Percentiles rank a stretch among this genome's conserved stretches.
Evolutionary conservation across 176 grass and related monocot species (phyloP).

Genomic region (Tuctoria greenei): DNA sequence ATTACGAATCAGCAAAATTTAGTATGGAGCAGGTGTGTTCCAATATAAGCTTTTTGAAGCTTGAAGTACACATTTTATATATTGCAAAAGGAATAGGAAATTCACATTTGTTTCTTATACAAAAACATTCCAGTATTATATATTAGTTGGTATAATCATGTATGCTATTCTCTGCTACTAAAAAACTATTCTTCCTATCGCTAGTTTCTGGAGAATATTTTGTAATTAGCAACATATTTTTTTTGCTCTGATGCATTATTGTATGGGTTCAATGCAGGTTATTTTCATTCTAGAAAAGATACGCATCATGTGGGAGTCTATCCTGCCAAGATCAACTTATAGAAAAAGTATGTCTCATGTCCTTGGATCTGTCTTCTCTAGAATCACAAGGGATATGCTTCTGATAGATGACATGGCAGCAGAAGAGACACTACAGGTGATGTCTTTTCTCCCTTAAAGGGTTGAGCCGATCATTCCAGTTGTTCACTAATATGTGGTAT

Average conservation of each 20-base stretch:
- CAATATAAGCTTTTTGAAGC: slow-evolving; percentile 5
- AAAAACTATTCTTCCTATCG: neutral
- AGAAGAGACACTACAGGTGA: slow-evolving; percentile 91
- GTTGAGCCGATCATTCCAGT: slow-evolving; percentile 22
- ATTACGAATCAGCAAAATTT: slow-evolving; percentile 80
- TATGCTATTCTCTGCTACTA: neutral
- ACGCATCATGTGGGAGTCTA: slow-evolving; percentile 86
- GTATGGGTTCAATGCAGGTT: slow-evolving; percentile 44
- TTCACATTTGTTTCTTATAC: neutral
- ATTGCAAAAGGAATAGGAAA: neutral
- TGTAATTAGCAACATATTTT: neutral
- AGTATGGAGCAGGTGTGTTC: slow-evolving; percentile 90
- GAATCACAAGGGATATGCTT: slow-evolving; percentile 89
- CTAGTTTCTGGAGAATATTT: neutral
- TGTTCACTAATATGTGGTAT: slow-evolving; percentile 40
- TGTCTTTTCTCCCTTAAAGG: slow-evolving; percentile 9
- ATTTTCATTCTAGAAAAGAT: slow-evolving; percentile 93
- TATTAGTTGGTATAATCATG: neutral
- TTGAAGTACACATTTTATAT: slow-evolving; percentile 6
- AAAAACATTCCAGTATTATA: neutral
- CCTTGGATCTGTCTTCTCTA: slow-evolving; percentile 80
- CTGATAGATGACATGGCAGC: slow-evolving; percentile 95
- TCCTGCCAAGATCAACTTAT: slow-evolving; percentile 65
- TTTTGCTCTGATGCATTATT: slow-evolving; percentile 20
- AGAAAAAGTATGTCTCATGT: slow-evolving; percentile 76